Evolutionary conservation across 1,284 basidiomycete species (phyloP).

Genomic region (Ganoderma meredithae): DNA sequence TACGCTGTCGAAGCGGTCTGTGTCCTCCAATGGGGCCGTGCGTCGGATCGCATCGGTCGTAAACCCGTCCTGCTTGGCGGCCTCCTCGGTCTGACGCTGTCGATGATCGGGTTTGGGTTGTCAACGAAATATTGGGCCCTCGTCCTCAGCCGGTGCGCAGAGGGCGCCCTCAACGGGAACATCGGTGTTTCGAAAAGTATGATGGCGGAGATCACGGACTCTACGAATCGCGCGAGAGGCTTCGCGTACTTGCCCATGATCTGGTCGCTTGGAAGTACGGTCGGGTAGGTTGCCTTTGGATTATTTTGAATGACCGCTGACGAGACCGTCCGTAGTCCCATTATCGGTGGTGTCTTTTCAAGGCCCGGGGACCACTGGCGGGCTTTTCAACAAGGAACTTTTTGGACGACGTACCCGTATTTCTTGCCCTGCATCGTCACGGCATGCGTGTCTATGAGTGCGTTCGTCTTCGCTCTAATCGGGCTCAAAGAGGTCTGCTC

Average conservation of each 20-base stretch:
- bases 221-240: conserved; percentile 67
- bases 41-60: conserved; percentile 72
- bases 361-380: conserved; percentile 70
- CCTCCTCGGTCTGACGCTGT: conserved; percentile 67
- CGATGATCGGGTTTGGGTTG: conserved; percentile 73
- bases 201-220: conserved; percentile 73
- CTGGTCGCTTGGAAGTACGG: conserved; percentile 50
- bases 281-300: conserved; percentile 46
- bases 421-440: conserved; percentile 72
- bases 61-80: conserved; percentile 74
- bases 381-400: conserved; percentile 63
- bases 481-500: conserved; percentile 66
- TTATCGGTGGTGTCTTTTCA: conserved; percentile 72
- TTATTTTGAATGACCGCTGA: no score
- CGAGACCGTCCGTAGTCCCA: conserved; percentile 50
- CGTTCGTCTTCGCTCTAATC: conserved; percentile 56
- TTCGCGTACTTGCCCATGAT: conserved; percentile 72
- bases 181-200: conserved; percentile 75
- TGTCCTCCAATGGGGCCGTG: conserved; percentile 71
- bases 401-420: conserved; percentile 71
- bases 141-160: conserved; percentile 57
- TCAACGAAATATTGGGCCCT: conserved; percentile 66
- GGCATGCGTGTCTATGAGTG: conserved; percentile 57
- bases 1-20: conserved; percentile 70
- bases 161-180: conserved; percentile 61